phyloP scores from a whole-genome alignment of 345 rosid species.

The Populus ilicifolia region DNA sequence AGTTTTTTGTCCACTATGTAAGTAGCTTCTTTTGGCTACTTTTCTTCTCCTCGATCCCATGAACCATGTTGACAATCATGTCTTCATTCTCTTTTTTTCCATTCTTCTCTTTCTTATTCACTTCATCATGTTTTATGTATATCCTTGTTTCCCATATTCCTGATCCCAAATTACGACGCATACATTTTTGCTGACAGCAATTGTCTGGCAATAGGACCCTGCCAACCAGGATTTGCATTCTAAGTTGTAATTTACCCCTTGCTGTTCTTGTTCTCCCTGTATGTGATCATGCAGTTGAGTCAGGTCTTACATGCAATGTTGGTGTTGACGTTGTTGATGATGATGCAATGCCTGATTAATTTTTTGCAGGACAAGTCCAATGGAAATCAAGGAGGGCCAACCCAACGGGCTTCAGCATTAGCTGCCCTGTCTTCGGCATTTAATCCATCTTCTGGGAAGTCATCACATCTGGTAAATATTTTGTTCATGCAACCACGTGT shows the following conservation, averaged over 20 bases:
- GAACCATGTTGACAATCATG: neutral
- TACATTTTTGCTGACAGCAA: neutral
- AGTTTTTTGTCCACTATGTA: neutral
- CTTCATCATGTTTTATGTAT: neutral
- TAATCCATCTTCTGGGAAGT: conserved; percentile 56
- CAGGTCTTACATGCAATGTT: neutral
- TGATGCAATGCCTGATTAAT: neutral
- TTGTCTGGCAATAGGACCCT: neutral
- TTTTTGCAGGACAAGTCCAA: conserved; percentile 58
- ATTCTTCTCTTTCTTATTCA: neutral
- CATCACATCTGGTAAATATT: conserved; percentile 45
- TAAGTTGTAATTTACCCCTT: neutral
- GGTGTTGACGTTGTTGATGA: neutral
- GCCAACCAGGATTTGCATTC: neutral
- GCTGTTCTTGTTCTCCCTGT: neutral
- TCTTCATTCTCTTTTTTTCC: neutral
- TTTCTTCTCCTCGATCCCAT: neutral
- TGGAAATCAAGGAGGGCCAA: conserved; percentile 81
- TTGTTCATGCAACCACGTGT: neutral
- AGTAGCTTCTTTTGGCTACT: neutral
- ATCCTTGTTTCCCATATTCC: neutral
- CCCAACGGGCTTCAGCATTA: conserved; percentile 95
- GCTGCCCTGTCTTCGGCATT: conserved; percentile 93
- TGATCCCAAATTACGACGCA: neutral
- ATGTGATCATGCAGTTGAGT: neutral